phyloP scores from a whole-genome alignment of 345 rosid genomes.

The Camelina hispida region DNA sequence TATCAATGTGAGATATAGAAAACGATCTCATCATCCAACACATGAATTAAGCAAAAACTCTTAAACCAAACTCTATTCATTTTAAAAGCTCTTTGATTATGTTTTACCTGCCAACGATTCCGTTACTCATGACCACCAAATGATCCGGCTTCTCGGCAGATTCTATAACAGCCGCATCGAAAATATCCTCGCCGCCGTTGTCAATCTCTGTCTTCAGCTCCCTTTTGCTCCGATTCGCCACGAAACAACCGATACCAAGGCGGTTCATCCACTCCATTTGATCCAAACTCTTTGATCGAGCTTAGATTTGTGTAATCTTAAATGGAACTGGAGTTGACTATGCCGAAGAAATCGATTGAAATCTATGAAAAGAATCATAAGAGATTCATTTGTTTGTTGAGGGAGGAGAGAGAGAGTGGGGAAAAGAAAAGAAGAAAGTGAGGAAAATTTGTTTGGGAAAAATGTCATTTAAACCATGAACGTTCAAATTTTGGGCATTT shows the following conservation, averaged over 20 bases:
- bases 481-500: too few relatives aligned
- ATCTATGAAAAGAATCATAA: too few relatives aligned
- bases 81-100: not conserved
- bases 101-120: slow-evolving; percentile 73
- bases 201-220: slow-evolving; percentile 58
- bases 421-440: too few relatives aligned
- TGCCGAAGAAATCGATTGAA: slow-evolving; percentile 20
- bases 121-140: slow-evolving; percentile 87
- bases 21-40: too few relatives aligned
- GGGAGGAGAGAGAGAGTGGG: too few relatives aligned
- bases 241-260: slow-evolving; percentile 60
- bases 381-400: too few relatives aligned
- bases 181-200: slow-evolving; percentile 70
- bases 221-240: slow-evolving; percentile 36
- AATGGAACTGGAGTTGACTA: slow-evolving; percentile 26
- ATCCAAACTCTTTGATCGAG: slow-evolving; percentile 29
- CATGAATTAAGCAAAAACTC: too few relatives aligned
- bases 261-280: slow-evolving; percentile 51
- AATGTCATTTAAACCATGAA: too few relatives aligned
- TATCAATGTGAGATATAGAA: too few relatives aligned
- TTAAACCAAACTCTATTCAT: not conserved
- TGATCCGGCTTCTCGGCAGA: slow-evolving; percentile 58
- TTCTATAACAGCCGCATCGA: slow-evolving; percentile 48
- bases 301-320: not conserved
- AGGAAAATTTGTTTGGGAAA: too few relatives aligned